These are phyloP conservation scores for Alternaria sp. DNA, from an alignment of 2,329 filamentous ascomycete species.

Conservation along the genomic window DNA sequence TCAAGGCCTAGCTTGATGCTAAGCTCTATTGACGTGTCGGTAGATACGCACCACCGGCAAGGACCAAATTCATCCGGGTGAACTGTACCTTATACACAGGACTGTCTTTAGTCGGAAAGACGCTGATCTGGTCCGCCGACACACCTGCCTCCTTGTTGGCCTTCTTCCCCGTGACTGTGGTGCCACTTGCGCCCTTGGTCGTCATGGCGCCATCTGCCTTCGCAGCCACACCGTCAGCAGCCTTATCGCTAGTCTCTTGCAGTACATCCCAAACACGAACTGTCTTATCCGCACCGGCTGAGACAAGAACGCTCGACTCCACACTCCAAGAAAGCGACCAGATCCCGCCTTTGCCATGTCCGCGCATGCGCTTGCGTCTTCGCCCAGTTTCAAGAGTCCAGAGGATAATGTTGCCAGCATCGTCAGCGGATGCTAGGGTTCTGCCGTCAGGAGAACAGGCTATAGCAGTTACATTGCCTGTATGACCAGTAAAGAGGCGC, in stretches of 20 bases:
- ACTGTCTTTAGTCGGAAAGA: constrained; percentile 95
- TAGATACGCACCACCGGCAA: constrained; percentile 79
- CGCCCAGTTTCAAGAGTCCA: constrained; percentile 92
- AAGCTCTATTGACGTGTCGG: constrained; percentile 45
- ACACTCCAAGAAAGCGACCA: constrained; percentile 93
- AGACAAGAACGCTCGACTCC: constrained; percentile 89
- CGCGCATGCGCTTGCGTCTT: constrained; percentile 89
- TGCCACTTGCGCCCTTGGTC: constrained; percentile 58
- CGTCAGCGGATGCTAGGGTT: constrained; percentile 88
- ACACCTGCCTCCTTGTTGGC: constrained; percentile 90
- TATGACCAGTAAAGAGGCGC: constrained; percentile 90
- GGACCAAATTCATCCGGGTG: constrained; percentile 91
- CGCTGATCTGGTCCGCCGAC: constrained; percentile 90
- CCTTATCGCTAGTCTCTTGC: constrained; percentile 68
- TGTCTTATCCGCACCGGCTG: constrained; percentile 88
- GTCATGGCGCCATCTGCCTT: constrained; percentile 64
- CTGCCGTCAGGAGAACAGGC: constrained; percentile 89
- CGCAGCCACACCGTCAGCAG: constrained; percentile 57
- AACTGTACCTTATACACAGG: constrained; percentile 93
- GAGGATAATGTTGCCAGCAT: constrained; percentile 86
- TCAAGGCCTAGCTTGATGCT: background rate
- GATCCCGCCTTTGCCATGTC: constrained; percentile 91
- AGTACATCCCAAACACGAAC: constrained; percentile 93
- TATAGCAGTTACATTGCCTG: constrained; percentile 83
- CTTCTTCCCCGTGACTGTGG: constrained; percentile 63